Percentiles rank a stretch among this genome's conserved stretches.
phyloP scores from a whole-genome alignment of 2,329 filamentous ascomycete species.

The Penicillium crustosum region DNA sequence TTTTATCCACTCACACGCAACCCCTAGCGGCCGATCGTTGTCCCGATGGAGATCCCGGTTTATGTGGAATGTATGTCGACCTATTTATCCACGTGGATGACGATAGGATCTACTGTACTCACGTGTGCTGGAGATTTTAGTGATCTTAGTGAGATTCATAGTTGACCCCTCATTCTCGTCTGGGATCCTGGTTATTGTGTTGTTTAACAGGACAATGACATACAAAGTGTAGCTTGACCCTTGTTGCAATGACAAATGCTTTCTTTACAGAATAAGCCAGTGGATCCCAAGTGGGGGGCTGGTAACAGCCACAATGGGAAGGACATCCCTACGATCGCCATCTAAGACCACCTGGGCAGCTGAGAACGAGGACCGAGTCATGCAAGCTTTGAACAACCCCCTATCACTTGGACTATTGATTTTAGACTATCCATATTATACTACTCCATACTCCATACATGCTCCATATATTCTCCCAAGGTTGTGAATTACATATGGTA shows the following conservation, averaged over 20 bases:
- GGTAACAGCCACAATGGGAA: neutral
- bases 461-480: neutral
- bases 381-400: neutral
- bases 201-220: neutral
- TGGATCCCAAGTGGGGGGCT: neutral
- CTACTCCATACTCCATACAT: neutral
- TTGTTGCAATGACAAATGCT: neutral
- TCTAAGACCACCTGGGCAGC: neutral
- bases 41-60: neutral
- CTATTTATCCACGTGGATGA: neutral
- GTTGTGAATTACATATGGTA: no score
- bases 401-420: neutral
- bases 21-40: constrained; percentile 8
- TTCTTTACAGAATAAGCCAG: neutral
- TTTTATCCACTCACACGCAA: constrained; percentile 4
- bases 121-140: neutral
- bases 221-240: neutral
- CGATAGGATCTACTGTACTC: neutral
- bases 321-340: constrained; percentile 4
- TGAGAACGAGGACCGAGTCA: neutral
- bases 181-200: neutral
- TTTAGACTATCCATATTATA: neutral
- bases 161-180: neutral
- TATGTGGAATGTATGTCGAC: neutral
- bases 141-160: neutral